These are phyloP conservation scores for Mycocentrospora acerina DNA, from an alignment of 2,329 filamentous ascomycete genomes.

Conservation along the genomic window DNA sequence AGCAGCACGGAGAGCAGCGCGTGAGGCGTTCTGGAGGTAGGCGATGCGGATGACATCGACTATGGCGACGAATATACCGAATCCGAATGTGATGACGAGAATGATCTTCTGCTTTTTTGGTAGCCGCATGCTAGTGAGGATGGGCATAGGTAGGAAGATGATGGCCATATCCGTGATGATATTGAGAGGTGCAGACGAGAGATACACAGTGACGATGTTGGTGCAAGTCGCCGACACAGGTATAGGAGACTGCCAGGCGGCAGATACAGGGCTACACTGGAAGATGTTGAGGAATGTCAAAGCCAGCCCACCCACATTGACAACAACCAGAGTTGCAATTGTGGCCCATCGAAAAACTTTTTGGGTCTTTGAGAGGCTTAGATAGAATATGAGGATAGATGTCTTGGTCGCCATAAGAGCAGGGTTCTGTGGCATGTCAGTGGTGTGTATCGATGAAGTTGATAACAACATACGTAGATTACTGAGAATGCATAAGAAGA, in stretches of 20 bases:
- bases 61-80: slow-evolving; percentile 83
- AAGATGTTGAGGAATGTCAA: slow-evolving; percentile 86
- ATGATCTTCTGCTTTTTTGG: slow-evolving; percentile 86
- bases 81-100: slow-evolving; percentile 78
- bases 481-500: slow-evolving; percentile 62
- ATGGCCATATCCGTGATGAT: slow-evolving; percentile 89
- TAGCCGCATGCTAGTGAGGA: slow-evolving; percentile 75
- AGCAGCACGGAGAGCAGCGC: slow-evolving; percentile 48
- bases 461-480: slow-evolving; percentile 54
- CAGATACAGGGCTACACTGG: slow-evolving; percentile 75
- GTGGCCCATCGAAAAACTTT: slow-evolving; percentile 77
- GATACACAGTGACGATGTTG: slow-evolving; percentile 64
- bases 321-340: slow-evolving; percentile 73
- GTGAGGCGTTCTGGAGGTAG: slow-evolving; percentile 75
- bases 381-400: slow-evolving; percentile 88
- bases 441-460: slow-evolving; percentile 1
- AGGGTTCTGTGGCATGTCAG: slow-evolving; percentile 65
- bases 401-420: slow-evolving; percentile 89
- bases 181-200: slow-evolving; percentile 82
- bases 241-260: slow-evolving; percentile 61
- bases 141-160: slow-evolving; percentile 82
- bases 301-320: slow-evolving; percentile 75
- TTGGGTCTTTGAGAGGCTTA: slow-evolving; percentile 78
- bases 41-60: slow-evolving; percentile 89
- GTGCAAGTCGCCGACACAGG: slow-evolving; percentile 55